A percentile compares a stretch with the other conserved stretches of the same genome.
Conservation (phyloP, 75 land plant species). For the Sequoiadendron giganteum region DNA sequence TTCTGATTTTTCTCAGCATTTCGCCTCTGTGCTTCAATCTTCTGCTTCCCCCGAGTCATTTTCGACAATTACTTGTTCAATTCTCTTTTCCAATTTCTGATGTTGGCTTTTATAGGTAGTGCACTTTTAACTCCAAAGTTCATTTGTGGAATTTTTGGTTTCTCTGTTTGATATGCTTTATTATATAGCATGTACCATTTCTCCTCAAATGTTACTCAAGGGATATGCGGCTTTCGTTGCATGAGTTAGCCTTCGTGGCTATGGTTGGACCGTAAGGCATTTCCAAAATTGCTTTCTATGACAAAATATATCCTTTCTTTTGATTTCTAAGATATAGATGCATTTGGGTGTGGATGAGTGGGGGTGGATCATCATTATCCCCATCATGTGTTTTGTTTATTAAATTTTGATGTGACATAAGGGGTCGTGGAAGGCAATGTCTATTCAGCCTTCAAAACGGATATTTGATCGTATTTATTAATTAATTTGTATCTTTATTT, state of each 20-base stretch:
- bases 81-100: neutral
- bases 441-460: too few species aligned
- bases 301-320: neutral
- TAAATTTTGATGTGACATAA: neutral
- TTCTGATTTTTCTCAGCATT: constrained; percentile 88
- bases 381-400: neutral
- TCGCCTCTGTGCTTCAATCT: constrained; percentile 82
- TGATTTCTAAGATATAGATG: neutral
- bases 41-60: constrained; percentile 93
- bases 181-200: too few species aligned
- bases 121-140: neutral
- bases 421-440: too few species aligned
- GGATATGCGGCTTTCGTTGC: neutral
- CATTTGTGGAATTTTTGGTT: too few species aligned
- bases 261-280: neutral
- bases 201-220: neutral
- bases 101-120: neutral
- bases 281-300: neutral
- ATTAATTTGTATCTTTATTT: too few species aligned
- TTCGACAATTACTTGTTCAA: constrained; percentile 8
- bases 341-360: neutral
- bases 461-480: too few species aligned
- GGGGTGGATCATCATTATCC: neutral
- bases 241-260: neutral
- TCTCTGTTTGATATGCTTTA: too few species aligned